A percentile compares a stretch with the other conserved stretches of the same genome.
Conservation (phyloP, 371 early-diverging fungal species). For the Apophysomyces sp. region DNA sequence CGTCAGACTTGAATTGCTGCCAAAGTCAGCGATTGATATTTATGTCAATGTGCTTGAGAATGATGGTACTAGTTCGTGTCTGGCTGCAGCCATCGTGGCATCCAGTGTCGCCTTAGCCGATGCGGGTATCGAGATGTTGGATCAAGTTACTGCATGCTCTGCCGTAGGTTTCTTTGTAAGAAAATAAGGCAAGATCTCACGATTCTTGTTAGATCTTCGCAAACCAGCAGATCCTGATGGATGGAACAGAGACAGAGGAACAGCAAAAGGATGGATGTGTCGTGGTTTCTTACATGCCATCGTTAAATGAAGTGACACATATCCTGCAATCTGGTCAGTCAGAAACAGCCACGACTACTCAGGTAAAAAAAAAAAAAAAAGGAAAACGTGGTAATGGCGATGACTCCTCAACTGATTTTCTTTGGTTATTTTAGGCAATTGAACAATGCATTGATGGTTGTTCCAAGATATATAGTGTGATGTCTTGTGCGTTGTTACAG, state of each 20-base stretch:
- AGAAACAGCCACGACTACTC: slow-evolving; percentile 45
- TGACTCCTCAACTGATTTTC: neutral
- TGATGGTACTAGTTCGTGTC: slow-evolving; percentile 77
- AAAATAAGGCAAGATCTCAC: slow-evolving; percentile 11
- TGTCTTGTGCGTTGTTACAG: slow-evolving; percentile 52
- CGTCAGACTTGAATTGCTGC: slow-evolving; percentile 79
- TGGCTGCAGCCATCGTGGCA: slow-evolving; percentile 86
- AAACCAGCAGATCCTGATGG: slow-evolving; percentile 58
- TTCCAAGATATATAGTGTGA: slow-evolving; percentile 80
- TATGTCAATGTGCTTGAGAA: slow-evolving; percentile 85
- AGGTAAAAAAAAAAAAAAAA: slow-evolving; percentile 36
- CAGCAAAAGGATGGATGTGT: slow-evolving; percentile 63
- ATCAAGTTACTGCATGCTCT: slow-evolving; percentile 85
- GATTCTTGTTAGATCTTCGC: slow-evolving; percentile 34
- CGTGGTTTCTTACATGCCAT: slow-evolving; percentile 88
- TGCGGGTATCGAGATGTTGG: slow-evolving; percentile 94
- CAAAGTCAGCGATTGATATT: slow-evolving; percentile 89
- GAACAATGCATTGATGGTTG: slow-evolving; percentile 84
- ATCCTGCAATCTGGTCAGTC: slow-evolving; percentile 81
- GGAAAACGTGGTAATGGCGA: neutral
- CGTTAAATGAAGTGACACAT: slow-evolving; percentile 84
- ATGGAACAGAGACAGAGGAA: slow-evolving; percentile 75
- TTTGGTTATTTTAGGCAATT: slow-evolving; percentile 54
- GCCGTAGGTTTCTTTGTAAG: slow-evolving; percentile 42
- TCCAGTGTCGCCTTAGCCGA: slow-evolving; percentile 89